Evolutionary conservation across 805 yeast genomes (phyloP), one percentile per base, ranked within the genome.

Genomic region (Sugiyamaella floridensis): DNA sequence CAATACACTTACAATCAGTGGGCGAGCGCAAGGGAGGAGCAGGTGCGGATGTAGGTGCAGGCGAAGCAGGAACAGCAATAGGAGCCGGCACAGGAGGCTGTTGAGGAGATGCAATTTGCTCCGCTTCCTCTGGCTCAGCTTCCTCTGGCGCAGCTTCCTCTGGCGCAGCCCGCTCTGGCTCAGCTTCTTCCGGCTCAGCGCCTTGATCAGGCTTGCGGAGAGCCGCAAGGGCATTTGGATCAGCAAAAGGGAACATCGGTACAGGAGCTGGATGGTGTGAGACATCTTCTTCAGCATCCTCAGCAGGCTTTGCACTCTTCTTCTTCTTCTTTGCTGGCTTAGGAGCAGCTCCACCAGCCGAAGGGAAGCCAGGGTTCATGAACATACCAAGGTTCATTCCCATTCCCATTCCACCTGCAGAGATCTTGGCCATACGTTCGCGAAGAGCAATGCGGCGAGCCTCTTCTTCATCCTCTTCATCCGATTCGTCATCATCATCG

Each of bases 381-480:
- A 63, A 55, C 63, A 60, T 58, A n/a, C 67, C 67, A 55, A 61
- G 50, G 9, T 59, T 59, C 58, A 63, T 61, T 12, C 82, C 81
- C 71, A 85, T 77, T 4, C 89, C 89, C 37, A 32, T 32, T 10
- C 37, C 37, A 32, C 37, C 37, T 18, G 96, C 95, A 0, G 97
- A 86, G 16, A 92, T 77, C 61, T 84, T 87, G n/a, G 99, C 98
- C 97, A 92, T 92, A 55, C 97, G 79, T 58, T 86, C 97, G 18
- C 95, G 83, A 50, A 92, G 73, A 6, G 84, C 87, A 47, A 84
- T 78, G 61, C 93, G 79, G 52, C 85, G 79, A 4, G 83, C 74
- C 3, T 73, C 82, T 1, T 72, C 80, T 2, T 76, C 78, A 2
- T 71, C 78, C 9, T 66, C 71, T 1, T 67, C 75, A 1, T 58